Conservation (phyloP, 176 grass and related monocot genomes). For the Miscanthus lutarioriparius region DNA sequence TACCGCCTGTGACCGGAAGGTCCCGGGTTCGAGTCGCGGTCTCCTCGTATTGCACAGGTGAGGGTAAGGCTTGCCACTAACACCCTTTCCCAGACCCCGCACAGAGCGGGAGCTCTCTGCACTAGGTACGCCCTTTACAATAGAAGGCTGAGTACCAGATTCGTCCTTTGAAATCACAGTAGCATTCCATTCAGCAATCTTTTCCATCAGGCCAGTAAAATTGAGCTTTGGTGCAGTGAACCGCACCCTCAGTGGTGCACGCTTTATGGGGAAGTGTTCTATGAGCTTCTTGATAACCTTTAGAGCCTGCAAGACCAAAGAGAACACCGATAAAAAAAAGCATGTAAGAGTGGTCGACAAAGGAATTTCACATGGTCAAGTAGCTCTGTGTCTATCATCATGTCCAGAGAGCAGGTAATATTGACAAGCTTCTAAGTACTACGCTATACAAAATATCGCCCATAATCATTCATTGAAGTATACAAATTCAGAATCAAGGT, state of each 20-base stretch:
- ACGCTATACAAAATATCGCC: neutral
- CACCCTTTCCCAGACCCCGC: no score
- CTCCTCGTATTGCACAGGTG: no score
- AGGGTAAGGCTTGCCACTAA: no score
- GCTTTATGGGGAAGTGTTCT: slow-evolving; percentile 82
- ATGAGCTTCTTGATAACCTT: slow-evolving; percentile 82
- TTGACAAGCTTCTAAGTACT: neutral
- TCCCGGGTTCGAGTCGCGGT: no score
- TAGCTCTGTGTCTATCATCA: neutral
- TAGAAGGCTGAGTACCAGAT: slow-evolving; percentile 21
- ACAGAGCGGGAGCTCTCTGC: no score
- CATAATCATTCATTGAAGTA: neutral
- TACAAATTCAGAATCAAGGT: neutral
- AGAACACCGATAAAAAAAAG: slow-evolving; percentile 12
- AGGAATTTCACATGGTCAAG: neutral
- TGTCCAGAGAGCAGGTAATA: neutral
- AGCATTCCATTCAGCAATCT: slow-evolving; percentile 66
- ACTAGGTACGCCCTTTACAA: no score
- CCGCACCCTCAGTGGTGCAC: slow-evolving; percentile 71
- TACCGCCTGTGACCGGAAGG: no score
- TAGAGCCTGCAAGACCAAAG: slow-evolving; percentile 53
- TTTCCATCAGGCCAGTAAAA: slow-evolving; percentile 61
- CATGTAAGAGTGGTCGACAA: neutral
- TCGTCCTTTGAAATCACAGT: slow-evolving; percentile 65
- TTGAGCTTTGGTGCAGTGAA: slow-evolving; percentile 66